Percentiles rank a stretch among this genome's conserved stretches.
phyloP scores from a whole-genome alignment of 257 asterid species.

The Buddleja alternifolia region DNA sequence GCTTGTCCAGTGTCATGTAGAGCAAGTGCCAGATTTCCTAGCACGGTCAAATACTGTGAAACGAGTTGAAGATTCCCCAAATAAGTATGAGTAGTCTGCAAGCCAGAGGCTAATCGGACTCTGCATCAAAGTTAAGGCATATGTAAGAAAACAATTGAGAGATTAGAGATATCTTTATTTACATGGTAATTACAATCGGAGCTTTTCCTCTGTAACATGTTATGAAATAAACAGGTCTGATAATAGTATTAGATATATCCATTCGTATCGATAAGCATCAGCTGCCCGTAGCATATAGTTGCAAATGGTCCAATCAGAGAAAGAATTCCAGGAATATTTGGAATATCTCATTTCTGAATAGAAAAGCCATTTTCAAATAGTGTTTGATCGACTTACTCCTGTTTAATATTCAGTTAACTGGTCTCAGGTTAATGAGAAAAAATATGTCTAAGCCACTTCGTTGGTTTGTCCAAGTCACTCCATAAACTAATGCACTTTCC shows the following conservation, averaged over 20 bases:
- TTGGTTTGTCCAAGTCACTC: too few relatives aligned
- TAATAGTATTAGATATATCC: background rate
- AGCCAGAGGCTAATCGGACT: slow-evolving; percentile 81
- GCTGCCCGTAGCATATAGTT: too few relatives aligned
- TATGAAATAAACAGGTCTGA: background rate
- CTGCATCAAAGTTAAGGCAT: slow-evolving; percentile 45
- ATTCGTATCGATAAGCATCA: too few relatives aligned
- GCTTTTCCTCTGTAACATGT: background rate
- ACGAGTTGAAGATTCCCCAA: slow-evolving; percentile 96
- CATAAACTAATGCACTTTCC: too few relatives aligned
- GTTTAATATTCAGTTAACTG: too few relatives aligned
- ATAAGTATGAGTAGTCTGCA: slow-evolving; percentile 83
- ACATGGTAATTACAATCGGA: background rate
- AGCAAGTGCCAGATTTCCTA: slow-evolving; percentile 88
- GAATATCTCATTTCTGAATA: too few relatives aligned
- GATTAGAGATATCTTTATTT: slow-evolving; percentile 21
- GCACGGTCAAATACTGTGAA: slow-evolving; percentile 87
- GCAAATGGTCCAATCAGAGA: too few relatives aligned
- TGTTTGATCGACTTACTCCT: too few relatives aligned
- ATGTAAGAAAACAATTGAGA: slow-evolving; percentile 20
- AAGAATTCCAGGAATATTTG: too few relatives aligned
- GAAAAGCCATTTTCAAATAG: too few relatives aligned
- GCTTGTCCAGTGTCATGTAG: slow-evolving; percentile 96
- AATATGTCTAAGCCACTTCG: too few relatives aligned
- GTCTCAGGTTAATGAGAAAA: too few relatives aligned